Conservation (phyloP, 352 stramenopile species). For the Phytophthora syringae region DNA sequence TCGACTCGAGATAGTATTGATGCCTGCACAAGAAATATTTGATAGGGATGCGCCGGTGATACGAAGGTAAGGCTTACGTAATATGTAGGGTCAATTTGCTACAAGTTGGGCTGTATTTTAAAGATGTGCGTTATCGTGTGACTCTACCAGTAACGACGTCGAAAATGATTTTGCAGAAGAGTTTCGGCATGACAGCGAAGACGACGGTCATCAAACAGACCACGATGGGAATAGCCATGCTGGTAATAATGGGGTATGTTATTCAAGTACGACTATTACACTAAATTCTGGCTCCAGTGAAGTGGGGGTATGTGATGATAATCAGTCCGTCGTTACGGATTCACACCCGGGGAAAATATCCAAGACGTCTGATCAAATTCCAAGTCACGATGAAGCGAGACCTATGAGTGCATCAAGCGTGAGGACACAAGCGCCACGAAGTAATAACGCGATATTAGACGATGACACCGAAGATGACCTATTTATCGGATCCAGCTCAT, state of each 20-base stretch:
- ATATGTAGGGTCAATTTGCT: not conserved
- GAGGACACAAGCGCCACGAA: not conserved
- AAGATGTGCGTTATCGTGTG: slow-evolving; percentile 1
- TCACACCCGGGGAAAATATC: slow-evolving; percentile 2
- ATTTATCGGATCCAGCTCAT: not conserved
- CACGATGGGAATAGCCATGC: not conserved
- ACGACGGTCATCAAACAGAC: not conserved
- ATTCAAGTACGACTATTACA: not conserved
- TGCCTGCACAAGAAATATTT: slow-evolving; percentile 76
- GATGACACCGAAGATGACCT: slow-evolving; percentile 11
- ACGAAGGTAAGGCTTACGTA: slow-evolving; percentile 15
- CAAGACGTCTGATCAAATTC: not conserved
- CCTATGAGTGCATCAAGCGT: slow-evolving; percentile 21
- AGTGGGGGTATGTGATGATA: slow-evolving; percentile 2
- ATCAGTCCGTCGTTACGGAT: not conserved
- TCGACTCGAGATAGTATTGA: slow-evolving; percentile 35
- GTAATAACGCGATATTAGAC: slow-evolving; percentile 9
- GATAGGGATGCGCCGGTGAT: slow-evolving; percentile 16
- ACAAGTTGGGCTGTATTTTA: not conserved
- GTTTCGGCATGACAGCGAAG: not conserved
- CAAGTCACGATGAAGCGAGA: slow-evolving; percentile 3
- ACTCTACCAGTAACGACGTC: slow-evolving; percentile 1
- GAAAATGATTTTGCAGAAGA: not conserved
- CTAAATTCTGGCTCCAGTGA: not conserved
- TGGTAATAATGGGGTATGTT: not conserved